phyloP scores from a whole-genome alignment of 2,329 filamentous ascomycete species.

The Malbranchea zuffiana region DNA sequence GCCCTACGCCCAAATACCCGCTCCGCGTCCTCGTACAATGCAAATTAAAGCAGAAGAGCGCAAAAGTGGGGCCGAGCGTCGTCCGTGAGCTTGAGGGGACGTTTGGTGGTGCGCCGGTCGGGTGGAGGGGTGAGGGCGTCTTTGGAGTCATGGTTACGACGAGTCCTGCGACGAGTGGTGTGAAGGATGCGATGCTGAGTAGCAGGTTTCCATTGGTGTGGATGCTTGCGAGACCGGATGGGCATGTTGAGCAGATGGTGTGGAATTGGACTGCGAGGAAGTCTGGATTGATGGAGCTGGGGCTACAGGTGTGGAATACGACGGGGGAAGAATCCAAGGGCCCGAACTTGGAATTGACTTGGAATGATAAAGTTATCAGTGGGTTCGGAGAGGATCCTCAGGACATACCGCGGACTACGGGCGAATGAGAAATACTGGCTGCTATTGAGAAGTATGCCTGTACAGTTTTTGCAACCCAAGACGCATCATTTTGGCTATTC shows the following conservation, averaged over 20 bases:
- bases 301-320: conserved; percentile 29
- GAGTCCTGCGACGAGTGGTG: conserved; percentile 63
- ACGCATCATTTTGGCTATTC: no score
- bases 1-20: conserved; percentile 22
- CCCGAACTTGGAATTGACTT: conserved; percentile 25
- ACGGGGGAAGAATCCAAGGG: conserved; percentile 14
- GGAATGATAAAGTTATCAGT: conserved; percentile 28
- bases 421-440: no score
- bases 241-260: conserved; percentile 31
- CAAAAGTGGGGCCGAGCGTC: conserved; percentile 34
- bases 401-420: no score
- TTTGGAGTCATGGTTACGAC: conserved; percentile 62
- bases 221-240: conserved; percentile 34
- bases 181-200: conserved; percentile 58
- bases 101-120: conserved; percentile 59
- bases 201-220: conserved; percentile 62
- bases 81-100: conserved; percentile 50
- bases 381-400: no score
- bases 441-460: no score
- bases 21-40: conserved; percentile 38
- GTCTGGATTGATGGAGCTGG: conserved; percentile 29
- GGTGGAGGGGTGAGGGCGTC: conserved; percentile 56
- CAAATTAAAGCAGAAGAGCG: conserved; percentile 31
- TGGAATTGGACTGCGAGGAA: conserved; percentile 35
- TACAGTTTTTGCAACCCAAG: no score